Base-by-base conservation (phyloP, 2,329 filamentous ascomycete species). In the Ramularia endophylla region DNA sequence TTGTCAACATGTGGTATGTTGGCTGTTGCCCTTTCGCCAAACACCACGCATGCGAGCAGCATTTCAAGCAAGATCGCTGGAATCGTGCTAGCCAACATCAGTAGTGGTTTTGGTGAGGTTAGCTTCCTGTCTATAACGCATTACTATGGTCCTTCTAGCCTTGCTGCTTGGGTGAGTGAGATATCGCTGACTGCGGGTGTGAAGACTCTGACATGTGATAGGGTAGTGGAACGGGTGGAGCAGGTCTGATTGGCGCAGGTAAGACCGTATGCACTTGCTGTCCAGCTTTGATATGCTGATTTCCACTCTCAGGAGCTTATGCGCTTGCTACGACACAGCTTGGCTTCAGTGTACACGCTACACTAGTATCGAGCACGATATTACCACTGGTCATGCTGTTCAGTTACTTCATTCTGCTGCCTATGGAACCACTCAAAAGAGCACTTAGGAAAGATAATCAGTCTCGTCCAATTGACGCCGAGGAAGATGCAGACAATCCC, bases 41-140 rank as follows among this genome's bases (percentile, higher is more conserved):
- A 45, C 35, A 47, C 48, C n/a, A 53, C 53, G 17, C 52, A 54
- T 27, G 51, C 54, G 5, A 69, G 69, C 8, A 70, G 69, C 9
- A 78, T 85, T 0, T 81, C 94, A 29, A 72, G 76, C 1, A 94
- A 94, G 65, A 77, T 97, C 62, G 71, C 79, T 1, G 92, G 92
- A 8, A 85, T 97, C 13, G 77, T 88, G 28, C 68, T 97, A 35
- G 87, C 89, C 1, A 94, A 87, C 55, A 65, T 97, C 37, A 86
- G 85, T 54, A 87, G 83, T 48, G 92, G 92, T 12, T 85, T 76
- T 13, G 92, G 92, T 22, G 92, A 97, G 68, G 71, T 95, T 44
- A 94, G 84, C 64, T 95, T 97, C 59, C 69, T 98, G 5, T 85
- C 87, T 1, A 67, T 98, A 57, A 94, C 90, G 11, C 90, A 97